Conservation (phyloP, 2,329 filamentous ascomycete genomes). For the Penicillium aurantiogriseum region DNA sequence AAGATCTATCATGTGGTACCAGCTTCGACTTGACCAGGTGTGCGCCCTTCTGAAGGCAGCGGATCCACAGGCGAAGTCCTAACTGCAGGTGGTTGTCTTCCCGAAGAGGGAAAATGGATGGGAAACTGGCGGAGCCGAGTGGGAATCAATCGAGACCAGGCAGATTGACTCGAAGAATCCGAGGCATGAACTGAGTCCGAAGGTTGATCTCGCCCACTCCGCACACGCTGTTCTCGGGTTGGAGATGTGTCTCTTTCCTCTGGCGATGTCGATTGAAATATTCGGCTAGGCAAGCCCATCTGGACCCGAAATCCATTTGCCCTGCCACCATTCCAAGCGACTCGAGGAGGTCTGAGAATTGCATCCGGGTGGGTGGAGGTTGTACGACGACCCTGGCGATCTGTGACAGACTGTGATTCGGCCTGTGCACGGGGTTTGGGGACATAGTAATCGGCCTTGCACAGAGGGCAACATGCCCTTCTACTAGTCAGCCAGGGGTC, state of each 20-base stretch:
- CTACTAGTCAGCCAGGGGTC: slow-evolving; percentile 96
- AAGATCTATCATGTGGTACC: slow-evolving; percentile 10
- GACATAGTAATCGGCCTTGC: slow-evolving; percentile 96
- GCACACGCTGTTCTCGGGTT: slow-evolving; percentile 1
- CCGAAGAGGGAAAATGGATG: background rate
- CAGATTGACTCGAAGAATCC: background rate
- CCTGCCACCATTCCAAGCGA: slow-evolving; percentile 36
- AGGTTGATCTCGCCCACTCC: background rate
- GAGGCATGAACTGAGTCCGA: background rate
- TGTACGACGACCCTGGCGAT: slow-evolving; percentile 32
- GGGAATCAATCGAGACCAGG: slow-evolving; percentile 20
- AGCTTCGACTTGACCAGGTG: slow-evolving; percentile 24
- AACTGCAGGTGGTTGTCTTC: background rate
- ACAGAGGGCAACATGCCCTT: slow-evolving; percentile 92
- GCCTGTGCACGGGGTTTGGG: slow-evolving; percentile 77
- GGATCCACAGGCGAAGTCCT: background rate
- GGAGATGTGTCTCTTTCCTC: slow-evolving; percentile 26
- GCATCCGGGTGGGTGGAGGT: slow-evolving; percentile 24
- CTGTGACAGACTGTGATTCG: slow-evolving; percentile 28
- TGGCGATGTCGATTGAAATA: slow-evolving; percentile 31
- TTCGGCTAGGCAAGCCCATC: slow-evolving; percentile 39
- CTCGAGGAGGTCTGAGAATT: slow-evolving; percentile 33
- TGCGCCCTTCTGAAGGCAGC: slow-evolving; percentile 12
- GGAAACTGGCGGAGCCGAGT: slow-evolving; percentile 13
- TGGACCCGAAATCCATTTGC: slow-evolving; percentile 33